phyloP scores from a whole-genome alignment of 176 grass and related monocot species.

The Poa pratensis region DNA sequence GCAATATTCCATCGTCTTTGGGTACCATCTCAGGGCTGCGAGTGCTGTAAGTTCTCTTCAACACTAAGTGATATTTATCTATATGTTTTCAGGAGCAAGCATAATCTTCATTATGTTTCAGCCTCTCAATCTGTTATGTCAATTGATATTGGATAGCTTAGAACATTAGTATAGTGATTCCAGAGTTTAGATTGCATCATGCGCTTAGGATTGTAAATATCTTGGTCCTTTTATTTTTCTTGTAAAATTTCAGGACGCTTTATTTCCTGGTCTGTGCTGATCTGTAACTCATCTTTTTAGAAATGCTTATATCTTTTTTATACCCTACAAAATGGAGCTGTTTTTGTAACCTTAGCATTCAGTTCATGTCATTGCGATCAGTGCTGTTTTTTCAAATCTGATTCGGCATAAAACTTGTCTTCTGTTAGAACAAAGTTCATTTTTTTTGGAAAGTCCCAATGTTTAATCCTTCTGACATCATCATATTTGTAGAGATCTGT shows the following conservation, averaged over 20 bases:
- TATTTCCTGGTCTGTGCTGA: neutral
- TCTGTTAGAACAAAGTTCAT: neutral
- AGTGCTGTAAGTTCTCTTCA: conserved; percentile 75
- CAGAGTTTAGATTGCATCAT: neutral
- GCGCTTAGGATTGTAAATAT: conserved; percentile 7
- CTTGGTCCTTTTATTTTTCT: conserved; percentile 6
- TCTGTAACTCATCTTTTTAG: neutral
- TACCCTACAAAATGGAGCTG: neutral
- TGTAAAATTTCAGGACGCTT: conserved; percentile 4
- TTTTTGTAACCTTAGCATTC: conserved; percentile 10
- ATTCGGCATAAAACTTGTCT: neutral
- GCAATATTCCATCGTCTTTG: conserved; percentile 73
- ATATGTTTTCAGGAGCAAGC: neutral
- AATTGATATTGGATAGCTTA: neutral
- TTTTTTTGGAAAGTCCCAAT: neutral
- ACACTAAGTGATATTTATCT: conserved; percentile 1
- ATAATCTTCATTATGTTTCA: conserved; percentile 1
- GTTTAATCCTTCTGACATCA: conserved; percentile 26
- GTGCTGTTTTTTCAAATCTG: neutral
- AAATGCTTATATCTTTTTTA: neutral
- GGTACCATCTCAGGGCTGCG: conserved; percentile 71
- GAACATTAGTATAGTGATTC: conserved; percentile 25
- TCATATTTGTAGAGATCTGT: conserved; percentile 69
- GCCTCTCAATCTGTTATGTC: neutral
- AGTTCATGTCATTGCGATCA: conserved; percentile 6